Evolutionary conservation across 805 yeast species (phyloP).

Genomic region (Kluyveromyces aestuarii): DNA sequence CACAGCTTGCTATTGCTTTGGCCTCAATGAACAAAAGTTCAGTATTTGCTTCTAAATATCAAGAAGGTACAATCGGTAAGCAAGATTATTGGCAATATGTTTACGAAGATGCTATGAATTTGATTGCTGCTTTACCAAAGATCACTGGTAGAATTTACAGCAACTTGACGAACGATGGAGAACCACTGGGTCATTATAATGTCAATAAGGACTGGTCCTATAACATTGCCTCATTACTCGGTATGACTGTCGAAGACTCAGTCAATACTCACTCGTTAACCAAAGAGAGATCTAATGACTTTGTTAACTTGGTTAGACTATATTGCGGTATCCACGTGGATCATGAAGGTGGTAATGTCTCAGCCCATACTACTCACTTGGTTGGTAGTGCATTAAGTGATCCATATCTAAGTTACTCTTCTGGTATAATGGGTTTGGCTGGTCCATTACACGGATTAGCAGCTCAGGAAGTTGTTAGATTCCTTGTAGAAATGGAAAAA

Average conservation of each 20-base stretch:
- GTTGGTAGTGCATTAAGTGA: conserved; percentile 78
- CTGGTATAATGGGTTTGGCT: conserved; percentile 78
- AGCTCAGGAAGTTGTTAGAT: conserved; percentile 76
- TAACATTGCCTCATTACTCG: conserved; percentile 58
- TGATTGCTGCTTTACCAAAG: conserved; percentile 66
- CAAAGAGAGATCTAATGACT: conserved; percentile 40
- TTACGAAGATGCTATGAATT: conserved; percentile 60
- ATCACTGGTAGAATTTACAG: conserved; percentile 69
- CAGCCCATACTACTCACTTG: conserved; percentile 79
- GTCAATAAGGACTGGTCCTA: conserved; percentile 58
- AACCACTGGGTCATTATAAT: conserved; percentile 43
- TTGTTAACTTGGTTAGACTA: conserved; percentile 61
- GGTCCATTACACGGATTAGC: conserved; percentile 88
- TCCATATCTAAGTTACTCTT: conserved; percentile 69
- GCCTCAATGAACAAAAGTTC: conserved; percentile 67
- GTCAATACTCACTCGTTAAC: conserved; percentile 22
- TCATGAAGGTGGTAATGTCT: conserved; percentile 83
- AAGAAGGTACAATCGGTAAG: conserved; percentile 54
- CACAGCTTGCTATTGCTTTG: conserved; percentile 69
- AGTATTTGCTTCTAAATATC: conserved; percentile 62
- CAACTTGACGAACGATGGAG: conserved; percentile 48
- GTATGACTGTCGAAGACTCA: conserved; percentile 37
- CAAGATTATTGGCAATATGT: conserved; percentile 67
- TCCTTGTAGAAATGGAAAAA: conserved; percentile 53
- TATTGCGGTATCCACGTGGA: conserved; percentile 71